Percentiles rank a stretch among this genome's conserved stretches.
These are phyloP conservation scores for Amniculicola lignicola DNA, from an alignment of 495 filamentous ascomycete genomes.

Conservation along the genomic window DNA sequence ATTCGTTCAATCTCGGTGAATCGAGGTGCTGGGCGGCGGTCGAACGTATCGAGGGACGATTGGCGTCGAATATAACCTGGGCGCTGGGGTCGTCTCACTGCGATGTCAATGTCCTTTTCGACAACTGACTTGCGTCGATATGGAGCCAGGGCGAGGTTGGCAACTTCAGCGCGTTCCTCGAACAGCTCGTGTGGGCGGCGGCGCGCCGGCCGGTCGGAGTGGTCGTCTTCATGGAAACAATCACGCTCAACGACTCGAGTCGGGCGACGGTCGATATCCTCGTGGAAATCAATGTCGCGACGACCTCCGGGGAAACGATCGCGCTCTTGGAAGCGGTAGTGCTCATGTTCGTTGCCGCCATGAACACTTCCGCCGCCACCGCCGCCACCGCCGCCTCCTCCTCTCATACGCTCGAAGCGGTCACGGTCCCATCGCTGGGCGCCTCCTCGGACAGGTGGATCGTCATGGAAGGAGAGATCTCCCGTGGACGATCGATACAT, in stretches of 20 bases:
- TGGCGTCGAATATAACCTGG: constrained; percentile 63
- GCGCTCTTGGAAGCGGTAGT: constrained; percentile 39
- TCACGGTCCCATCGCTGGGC: constrained; percentile 43
- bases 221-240: constrained; percentile 54
- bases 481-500: constrained; percentile 38
- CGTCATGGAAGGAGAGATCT: constrained; percentile 32
- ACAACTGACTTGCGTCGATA: constrained; percentile 39
- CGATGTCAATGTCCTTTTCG: constrained; percentile 47
- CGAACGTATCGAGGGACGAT: constrained; percentile 69
- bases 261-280: constrained; percentile 36
- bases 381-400: neutral
- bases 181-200: constrained; percentile 43
- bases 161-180: constrained; percentile 39
- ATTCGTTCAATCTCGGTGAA: constrained; percentile 50
- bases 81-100: constrained; percentile 46
- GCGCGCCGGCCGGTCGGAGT: constrained; percentile 51
- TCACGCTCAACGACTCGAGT: constrained; percentile 50
- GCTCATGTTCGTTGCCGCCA: constrained; percentile 32
- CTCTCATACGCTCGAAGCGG: constrained; percentile 39
- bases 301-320: constrained; percentile 35
- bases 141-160: constrained; percentile 41
- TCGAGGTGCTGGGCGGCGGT: constrained; percentile 56
- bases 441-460: constrained; percentile 22
- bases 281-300: constrained; percentile 39
- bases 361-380: constrained; percentile 10